Evolutionary conservation across 305 asterid species (phyloP), one percentile per base, ranked within the genome.

Genomic region (Fraxinus floribunda): DNA sequence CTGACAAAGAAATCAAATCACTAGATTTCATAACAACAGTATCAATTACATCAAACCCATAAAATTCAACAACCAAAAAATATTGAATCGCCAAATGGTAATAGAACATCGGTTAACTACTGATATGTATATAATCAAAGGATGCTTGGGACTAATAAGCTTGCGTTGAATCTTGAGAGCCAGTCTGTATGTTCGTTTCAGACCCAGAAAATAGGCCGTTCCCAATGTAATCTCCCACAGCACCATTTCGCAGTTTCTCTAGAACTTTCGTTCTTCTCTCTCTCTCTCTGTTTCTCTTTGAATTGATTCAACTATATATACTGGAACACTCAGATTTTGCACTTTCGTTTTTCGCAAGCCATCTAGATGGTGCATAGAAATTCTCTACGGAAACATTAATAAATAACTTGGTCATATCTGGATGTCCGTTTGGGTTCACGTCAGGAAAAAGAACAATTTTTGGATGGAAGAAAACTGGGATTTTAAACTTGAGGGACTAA

Each of bases 181-280:
- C 83, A 93, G 91, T 74, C 75, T 88, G 85, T 90, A 90, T 9
- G 95, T 91, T 84, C 94, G 89, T 82, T 80, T 88, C 36, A 93
- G 86, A 64, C 97, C 97, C 87, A 93, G 79, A 90, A 93, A 93
- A 84, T 91, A 93, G 62, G 97, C 97, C 35, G 97, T 91, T 3
- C 80, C 93, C 89, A 93, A 84, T 84, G 97, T 88, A 84, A 93
- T 86, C 86, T 93, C 97, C 97, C 97, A 93, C 46, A 93, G 82
- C 86, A 90, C 97, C 95, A 93, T 91, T 79, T 78, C 80, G 18
- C 62, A 15, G 20, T 62, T 39, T 73, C 79, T 16, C 87, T 76
- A 24, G 66, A 32, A 72, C 35, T 38, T 7, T 20, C 55, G 15
- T 62, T 62, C 89, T 2, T 30, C 32, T 30, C 83, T 64, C 72